Conservation (phyloP, 805 yeast genomes). For the Komagataella ulmi region DNA sequence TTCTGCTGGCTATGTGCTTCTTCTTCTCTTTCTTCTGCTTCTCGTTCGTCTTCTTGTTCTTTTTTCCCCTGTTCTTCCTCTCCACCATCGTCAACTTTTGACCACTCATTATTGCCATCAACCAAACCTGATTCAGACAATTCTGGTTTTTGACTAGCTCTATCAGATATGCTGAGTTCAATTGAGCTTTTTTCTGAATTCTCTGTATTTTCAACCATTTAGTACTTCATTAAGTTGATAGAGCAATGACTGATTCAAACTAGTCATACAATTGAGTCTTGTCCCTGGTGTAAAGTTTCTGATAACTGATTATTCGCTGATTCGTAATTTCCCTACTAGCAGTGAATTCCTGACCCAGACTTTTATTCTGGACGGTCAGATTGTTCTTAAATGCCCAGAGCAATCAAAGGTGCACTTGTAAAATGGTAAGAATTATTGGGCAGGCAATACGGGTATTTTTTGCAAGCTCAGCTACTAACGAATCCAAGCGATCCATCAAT, state of each 20-base stretch:
- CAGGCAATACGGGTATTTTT: not conserved
- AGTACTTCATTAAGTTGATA: not conserved
- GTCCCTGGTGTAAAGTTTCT: not conserved
- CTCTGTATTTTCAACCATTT: not conserved
- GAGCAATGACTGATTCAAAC: not conserved
- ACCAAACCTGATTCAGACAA: not conserved
- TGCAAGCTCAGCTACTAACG: conserved; percentile 1
- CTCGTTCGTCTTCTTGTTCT: not conserved
- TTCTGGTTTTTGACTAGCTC: not conserved
- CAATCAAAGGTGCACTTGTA: conserved; percentile 39
- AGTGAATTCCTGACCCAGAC: not conserved
- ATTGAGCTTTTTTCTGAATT: not conserved
- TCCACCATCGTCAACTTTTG: not conserved
- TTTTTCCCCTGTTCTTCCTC: not conserved
- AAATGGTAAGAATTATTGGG: conserved; percentile 21
- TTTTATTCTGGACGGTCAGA: not conserved
- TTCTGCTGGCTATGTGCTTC: not conserved
- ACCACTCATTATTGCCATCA: not conserved
- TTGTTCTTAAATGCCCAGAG: conserved; percentile 28
- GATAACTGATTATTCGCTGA: not conserved
- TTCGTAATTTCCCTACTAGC: not conserved
- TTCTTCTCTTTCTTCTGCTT: not conserved
- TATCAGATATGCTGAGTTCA: not conserved
- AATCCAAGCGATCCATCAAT: conserved; percentile 74
- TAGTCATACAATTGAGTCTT: not conserved